phyloP scores from a whole-genome alignment of 2,329 filamentous ascomycete species.

The Hypoxylon sp. region DNA sequence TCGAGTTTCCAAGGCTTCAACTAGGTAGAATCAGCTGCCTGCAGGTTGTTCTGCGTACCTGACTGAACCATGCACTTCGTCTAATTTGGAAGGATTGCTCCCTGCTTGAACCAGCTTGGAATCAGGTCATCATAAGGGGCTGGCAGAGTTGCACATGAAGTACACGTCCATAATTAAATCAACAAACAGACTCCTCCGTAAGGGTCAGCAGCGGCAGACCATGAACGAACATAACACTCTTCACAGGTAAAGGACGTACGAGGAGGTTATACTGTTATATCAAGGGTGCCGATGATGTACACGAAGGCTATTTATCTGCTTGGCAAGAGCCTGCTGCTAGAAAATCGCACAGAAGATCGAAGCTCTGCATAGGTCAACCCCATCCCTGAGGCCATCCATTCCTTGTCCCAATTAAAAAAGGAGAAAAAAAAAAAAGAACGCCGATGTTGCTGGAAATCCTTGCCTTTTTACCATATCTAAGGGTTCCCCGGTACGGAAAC shows the following conservation, averaged over 20 bases:
- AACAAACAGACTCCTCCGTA: neutral
- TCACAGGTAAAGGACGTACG: too few relatives aligned
- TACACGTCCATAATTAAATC: constrained; percentile 7
- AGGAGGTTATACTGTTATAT: neutral
- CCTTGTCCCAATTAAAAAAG: too few relatives aligned
- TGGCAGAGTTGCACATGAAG: constrained; percentile 33
- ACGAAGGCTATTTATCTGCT: neutral
- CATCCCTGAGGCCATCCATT: neutral
- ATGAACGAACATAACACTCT: too few relatives aligned
- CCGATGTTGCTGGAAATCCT: neutral
- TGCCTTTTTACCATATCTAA: neutral
- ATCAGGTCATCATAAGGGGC: constrained; percentile 23
- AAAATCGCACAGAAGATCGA: neutral
- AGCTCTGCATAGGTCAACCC: neutral
- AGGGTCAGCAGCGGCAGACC: neutral
- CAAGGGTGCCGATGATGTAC: neutral
- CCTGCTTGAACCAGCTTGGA: constrained; percentile 22
- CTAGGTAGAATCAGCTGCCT: neutral
- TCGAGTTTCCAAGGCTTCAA: constrained; percentile 15
- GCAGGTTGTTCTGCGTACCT: constrained; percentile 13
- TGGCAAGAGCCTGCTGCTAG: neutral
- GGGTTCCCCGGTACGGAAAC: neutral
- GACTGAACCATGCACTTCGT: constrained; percentile 35
- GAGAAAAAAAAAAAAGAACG: too few relatives aligned
- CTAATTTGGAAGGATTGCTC: constrained; percentile 34